These are phyloP conservation scores for Irpex sp. DNA, from an alignment of 1,284 basidiomycete species.

Conservation along the genomic window DNA sequence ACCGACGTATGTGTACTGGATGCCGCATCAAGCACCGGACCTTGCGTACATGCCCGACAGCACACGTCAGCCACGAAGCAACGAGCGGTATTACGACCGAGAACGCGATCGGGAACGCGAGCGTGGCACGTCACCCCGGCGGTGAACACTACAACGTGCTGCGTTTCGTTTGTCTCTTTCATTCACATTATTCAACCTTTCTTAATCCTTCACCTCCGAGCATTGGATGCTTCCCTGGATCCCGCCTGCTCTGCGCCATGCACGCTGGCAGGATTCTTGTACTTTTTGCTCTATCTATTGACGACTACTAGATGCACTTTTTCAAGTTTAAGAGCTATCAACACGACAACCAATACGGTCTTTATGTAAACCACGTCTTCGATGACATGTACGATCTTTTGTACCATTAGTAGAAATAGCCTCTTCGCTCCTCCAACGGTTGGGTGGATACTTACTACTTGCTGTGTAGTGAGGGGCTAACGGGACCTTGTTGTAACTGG, in stretches of 20 bases:
- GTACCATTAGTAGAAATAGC: not conserved
- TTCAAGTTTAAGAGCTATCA: not conserved
- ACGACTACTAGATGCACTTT: not conserved
- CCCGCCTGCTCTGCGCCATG: not conserved
- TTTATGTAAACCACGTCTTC: not conserved
- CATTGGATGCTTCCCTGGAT: not conserved
- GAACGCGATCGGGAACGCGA: conserved; percentile 6
- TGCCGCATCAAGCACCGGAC: conserved; percentile 31
- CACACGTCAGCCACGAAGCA: conserved; percentile 28
- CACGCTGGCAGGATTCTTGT: not conserved
- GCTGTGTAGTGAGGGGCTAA: not conserved
- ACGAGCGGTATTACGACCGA: conserved; percentile 11
- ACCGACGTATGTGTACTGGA: conserved; percentile 33
- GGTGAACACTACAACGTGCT: conserved; percentile 27
- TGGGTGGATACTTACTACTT: not conserved
- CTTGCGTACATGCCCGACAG: conserved; percentile 29
- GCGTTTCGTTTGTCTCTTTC: not conserved
- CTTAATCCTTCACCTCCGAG: not conserved
- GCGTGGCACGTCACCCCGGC: conserved; percentile 43
- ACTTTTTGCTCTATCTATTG: not conserved
- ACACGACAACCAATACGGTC: not conserved
- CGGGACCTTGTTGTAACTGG: not conserved
- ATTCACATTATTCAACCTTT: not conserved
- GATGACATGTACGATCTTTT: not conserved
- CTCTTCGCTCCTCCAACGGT: not conserved